Percentiles rank a stretch among this genome's conserved stretches.
Conservation (phyloP, 257 asterid species). For the Nicotiana paniculata region DNA sequence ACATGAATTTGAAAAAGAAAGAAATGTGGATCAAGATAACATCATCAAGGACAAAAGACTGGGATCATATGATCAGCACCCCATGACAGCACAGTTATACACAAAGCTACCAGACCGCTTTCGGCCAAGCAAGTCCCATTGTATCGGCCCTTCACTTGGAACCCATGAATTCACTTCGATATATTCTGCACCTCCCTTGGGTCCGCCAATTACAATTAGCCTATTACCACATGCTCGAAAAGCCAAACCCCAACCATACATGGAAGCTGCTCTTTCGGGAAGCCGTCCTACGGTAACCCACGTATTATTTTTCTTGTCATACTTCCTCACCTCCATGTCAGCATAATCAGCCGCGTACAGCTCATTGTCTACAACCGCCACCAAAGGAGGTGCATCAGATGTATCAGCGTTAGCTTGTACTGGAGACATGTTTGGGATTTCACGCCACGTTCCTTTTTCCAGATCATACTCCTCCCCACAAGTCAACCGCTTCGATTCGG, state of each 20-base stretch:
- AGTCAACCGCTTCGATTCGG: slow-evolving; percentile 22
- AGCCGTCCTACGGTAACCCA: not conserved
- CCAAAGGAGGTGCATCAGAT: slow-evolving; percentile 1
- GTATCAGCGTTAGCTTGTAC: not conserved
- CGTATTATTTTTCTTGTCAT: not conserved
- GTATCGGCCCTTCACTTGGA: slow-evolving; percentile 41
- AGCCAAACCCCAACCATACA: slow-evolving; percentile 40
- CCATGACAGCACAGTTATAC: not conserved
- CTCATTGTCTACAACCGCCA: not conserved
- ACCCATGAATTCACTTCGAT: slow-evolving; percentile 53
- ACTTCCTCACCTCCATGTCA: not conserved
- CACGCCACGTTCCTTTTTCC: not conserved
- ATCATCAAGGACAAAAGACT: not conserved
- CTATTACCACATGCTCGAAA: slow-evolving; percentile 47
- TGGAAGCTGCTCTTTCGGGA: not conserved
- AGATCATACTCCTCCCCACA: slow-evolving; percentile 39
- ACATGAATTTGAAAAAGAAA: no score
- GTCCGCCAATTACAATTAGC: slow-evolving; percentile 8
- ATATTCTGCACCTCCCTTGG: slow-evolving; percentile 33
- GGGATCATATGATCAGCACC: not conserved
- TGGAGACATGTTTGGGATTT: not conserved
- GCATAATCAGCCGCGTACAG: not conserved
- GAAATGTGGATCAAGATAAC: not conserved
- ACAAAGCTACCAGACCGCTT: not conserved
- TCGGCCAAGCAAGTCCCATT: slow-evolving; percentile 39